phyloP scores from a whole-genome alignment of 106 monocot genomes.

The Dioscorea zingiberensis region DNA sequence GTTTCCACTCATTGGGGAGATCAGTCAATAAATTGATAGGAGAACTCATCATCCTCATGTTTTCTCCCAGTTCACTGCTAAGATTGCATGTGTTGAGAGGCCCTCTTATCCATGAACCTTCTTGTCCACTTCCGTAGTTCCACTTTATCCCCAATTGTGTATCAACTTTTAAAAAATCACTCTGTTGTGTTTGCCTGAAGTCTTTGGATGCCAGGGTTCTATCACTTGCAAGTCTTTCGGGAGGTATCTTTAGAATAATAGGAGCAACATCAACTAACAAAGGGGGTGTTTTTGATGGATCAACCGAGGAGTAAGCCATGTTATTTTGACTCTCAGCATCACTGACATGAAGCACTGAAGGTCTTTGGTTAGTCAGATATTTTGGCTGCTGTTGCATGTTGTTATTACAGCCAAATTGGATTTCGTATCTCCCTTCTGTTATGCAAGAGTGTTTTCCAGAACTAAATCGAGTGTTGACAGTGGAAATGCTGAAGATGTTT shows the following conservation, averaged over 20 bases:
- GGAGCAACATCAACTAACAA: no score
- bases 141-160: slow-evolving; percentile 16
- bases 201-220: slow-evolving; percentile 26
- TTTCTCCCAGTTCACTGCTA: not conserved
- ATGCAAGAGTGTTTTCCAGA: no score
- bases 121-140: no score
- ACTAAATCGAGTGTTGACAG: no score
- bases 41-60: not conserved
- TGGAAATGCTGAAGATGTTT: no score
- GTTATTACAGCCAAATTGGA: slow-evolving; percentile 8
- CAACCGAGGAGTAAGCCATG: slow-evolving; percentile 32
- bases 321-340: slow-evolving; percentile 2
- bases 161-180: slow-evolving; percentile 14
- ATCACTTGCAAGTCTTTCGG: slow-evolving; percentile 21
- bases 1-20: not conserved
- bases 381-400: slow-evolving; percentile 13
- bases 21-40: not conserved
- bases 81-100: no score
- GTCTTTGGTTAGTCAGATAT: slow-evolving; percentile 9
- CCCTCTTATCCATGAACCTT: no score
- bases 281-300: no score
- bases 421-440: no score
- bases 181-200: slow-evolving; percentile 32
- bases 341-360: slow-evolving; percentile 1
- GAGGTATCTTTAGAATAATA: slow-evolving; percentile 19